Evolutionary conservation across 768 basidiomycete genomes (phyloP).

Genomic region (Lactifluus pinguis): DNA sequence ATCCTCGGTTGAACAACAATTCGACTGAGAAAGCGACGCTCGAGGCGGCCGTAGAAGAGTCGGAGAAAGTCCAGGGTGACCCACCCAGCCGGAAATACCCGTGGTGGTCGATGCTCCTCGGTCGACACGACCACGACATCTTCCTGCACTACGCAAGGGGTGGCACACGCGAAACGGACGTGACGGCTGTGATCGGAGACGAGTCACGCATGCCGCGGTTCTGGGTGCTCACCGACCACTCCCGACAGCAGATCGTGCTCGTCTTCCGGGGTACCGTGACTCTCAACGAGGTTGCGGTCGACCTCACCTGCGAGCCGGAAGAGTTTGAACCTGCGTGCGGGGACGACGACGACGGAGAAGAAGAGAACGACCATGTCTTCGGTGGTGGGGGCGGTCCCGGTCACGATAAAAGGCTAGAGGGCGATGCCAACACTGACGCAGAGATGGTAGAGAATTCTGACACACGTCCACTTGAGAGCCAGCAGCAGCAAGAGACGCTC

Average conservation of each 20-base stretch:
- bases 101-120: slow-evolving; percentile 79
- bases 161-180: slow-evolving; percentile 9
- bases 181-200: slow-evolving; percentile 47
- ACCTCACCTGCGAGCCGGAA: slow-evolving; percentile 72
- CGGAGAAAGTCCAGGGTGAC: slow-evolving; percentile 36
- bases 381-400: slow-evolving; percentile 18
- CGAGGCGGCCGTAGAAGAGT: slow-evolving; percentile 57
- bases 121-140: slow-evolving; percentile 76
- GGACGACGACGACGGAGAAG: slow-evolving; percentile 14
- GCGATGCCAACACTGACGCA: not conserved
- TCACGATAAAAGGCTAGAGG: slow-evolving; percentile 17
- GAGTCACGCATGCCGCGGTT: slow-evolving; percentile 73
- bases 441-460: not conserved
- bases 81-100: slow-evolving; percentile 35
- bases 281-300: slow-evolving; percentile 78
- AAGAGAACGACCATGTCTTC: not conserved
- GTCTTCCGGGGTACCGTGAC: slow-evolving; percentile 68
- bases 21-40: slow-evolving; percentile 52
- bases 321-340: slow-evolving; percentile 38
- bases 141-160: slow-evolving; percentile 51
- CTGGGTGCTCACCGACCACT: slow-evolving; percentile 81
- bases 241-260: slow-evolving; percentile 62
- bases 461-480: not conserved
- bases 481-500: not conserved
- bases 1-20: slow-evolving; percentile 17